Evolutionary conservation across 139 green algal species (phyloP), one percentile per base, ranked within the genome.

Genomic region (Tetradesmus obliquus): DNA sequence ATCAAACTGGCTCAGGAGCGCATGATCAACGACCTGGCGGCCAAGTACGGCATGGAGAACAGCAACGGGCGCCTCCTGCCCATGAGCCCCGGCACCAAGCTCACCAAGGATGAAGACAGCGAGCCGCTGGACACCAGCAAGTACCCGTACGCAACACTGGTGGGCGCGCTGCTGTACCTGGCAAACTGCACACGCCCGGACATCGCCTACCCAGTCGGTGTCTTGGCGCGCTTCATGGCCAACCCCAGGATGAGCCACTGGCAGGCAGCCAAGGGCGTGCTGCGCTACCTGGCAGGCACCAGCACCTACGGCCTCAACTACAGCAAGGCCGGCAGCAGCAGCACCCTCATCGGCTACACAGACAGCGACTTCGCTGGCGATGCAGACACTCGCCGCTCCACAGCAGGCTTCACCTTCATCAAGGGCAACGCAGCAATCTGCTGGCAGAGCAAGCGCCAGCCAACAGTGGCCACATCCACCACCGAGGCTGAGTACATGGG

Each of bases 401-500:
- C 95, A 1, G 92, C 90, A 20, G 95, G 95, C 32, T 95, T 92
- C 79, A 83, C 95, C 9, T 95, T 95, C 88, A 92, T 90, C 12
- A 15, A 93, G 5, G 17, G 66, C 66, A 90, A 91, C n/a, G 93
- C 86, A 74, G 89, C 92, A 76, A 82, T 96, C 17, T 93, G 22
- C 22, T 96, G 95, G 95, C 45, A 19, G 3, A 92, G 80, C 74
- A 94, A 91, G 72, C 83, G 94, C 54, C 95, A 96, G 82, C 58
- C 81, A 12, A 95, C 92, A 51, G 94, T 97, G n/a, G 94, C 95
- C 10, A 57, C 71, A 1, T 95, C 93, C 19, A 95, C 94, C 45
- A 85, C 82, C 10, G 94, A 95, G 87, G 93, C 95, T n/a, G 93
- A 95, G 74, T 95, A 95, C 87, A 95, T 95, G 87, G 91, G 82